These are phyloP conservation scores for Exophiala bonariae DNA, from an alignment of 2,329 filamentous ascomycete species.

Conservation along the genomic window DNA sequence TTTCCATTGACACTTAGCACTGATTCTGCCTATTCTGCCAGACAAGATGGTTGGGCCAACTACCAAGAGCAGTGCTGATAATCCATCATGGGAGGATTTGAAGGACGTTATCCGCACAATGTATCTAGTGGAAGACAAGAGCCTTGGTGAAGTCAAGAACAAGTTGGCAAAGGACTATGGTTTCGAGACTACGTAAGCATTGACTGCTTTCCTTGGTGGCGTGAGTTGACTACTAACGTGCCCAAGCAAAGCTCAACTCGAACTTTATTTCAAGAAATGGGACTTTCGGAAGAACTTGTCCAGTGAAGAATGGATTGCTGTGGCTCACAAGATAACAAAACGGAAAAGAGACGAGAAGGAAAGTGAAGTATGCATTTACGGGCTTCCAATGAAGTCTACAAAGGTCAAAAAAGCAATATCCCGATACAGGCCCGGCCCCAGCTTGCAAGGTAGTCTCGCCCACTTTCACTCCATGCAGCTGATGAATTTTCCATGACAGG, in stretches of 20 bases:
- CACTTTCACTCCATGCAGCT: background rate
- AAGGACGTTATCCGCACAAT: background rate
- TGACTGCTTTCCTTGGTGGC: background rate
- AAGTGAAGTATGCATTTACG: slow-evolving; percentile 5
- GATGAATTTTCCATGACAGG: background rate
- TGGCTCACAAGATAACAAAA: slow-evolving; percentile 4
- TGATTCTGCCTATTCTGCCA: no score
- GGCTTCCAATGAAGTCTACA: background rate
- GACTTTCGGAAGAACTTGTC: slow-evolving; percentile 6
- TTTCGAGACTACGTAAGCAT: background rate
- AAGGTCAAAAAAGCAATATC: slow-evolving; percentile 5
- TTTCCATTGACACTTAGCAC: no score
- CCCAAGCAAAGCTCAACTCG: slow-evolving; percentile 4
- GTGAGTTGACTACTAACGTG: background rate
- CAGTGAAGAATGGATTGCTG: slow-evolving; percentile 7
- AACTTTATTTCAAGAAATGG: slow-evolving; percentile 7
- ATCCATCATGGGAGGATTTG: background rate
- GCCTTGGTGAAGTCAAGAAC: background rate
- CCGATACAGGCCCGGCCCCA: background rate
- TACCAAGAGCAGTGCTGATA: no score
- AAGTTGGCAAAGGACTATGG: background rate
- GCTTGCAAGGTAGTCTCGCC: background rate
- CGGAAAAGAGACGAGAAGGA: slow-evolving; percentile 7
- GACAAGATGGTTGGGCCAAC: no score
- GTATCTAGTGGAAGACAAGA: background rate